These are phyloP conservation scores for Clonostachys rhizophaga DNA, from an alignment of 2,329 filamentous ascomycete genomes.

Conservation along the genomic window DNA sequence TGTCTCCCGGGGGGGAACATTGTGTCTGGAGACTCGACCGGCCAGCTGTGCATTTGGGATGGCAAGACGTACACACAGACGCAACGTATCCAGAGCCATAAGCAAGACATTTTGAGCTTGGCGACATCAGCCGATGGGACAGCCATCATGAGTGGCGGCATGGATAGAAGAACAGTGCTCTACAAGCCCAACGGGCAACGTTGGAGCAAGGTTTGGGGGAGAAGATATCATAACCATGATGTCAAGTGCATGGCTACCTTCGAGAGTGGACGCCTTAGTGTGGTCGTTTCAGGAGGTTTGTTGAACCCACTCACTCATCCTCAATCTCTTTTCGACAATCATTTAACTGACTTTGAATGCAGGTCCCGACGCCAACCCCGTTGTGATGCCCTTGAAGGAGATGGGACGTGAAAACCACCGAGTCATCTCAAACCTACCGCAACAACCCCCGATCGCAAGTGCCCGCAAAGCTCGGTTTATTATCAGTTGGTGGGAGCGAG, in stretches of 20 bases:
- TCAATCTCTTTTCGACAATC: not conserved
- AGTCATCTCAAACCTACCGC: constrained; percentile 77
- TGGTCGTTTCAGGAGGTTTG: constrained; percentile 86
- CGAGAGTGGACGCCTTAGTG: constrained; percentile 76
- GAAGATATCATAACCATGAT: constrained; percentile 87
- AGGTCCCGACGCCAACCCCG: constrained; percentile 83
- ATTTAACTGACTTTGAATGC: not conserved
- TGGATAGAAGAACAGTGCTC: constrained; percentile 81
- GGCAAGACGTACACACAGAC: constrained; percentile 85
- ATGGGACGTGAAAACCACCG: constrained; percentile 79
- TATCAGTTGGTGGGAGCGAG: constrained; percentile 88
- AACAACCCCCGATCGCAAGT: constrained; percentile 68
- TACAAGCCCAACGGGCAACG: constrained; percentile 67
- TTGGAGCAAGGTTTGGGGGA: constrained; percentile 84
- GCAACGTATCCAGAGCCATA: constrained; percentile 82
- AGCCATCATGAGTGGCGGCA: constrained; percentile 82
- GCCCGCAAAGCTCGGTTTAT: constrained; percentile 71
- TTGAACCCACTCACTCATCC: constrained; percentile 2
- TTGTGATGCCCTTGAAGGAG: constrained; percentile 71
- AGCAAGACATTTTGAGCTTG: constrained; percentile 88
- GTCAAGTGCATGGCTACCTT: constrained; percentile 92
- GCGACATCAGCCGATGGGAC: constrained; percentile 75
- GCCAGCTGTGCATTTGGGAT: constrained; percentile 91
- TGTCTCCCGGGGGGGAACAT: constrained; percentile 84
- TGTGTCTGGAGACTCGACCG: constrained; percentile 90